Percentiles rank a stretch among this genome's conserved stretches.
These are phyloP conservation scores for Pichia kluyveri DNA, from an alignment of 805 yeast genomes.

Conservation along the genomic window DNA sequence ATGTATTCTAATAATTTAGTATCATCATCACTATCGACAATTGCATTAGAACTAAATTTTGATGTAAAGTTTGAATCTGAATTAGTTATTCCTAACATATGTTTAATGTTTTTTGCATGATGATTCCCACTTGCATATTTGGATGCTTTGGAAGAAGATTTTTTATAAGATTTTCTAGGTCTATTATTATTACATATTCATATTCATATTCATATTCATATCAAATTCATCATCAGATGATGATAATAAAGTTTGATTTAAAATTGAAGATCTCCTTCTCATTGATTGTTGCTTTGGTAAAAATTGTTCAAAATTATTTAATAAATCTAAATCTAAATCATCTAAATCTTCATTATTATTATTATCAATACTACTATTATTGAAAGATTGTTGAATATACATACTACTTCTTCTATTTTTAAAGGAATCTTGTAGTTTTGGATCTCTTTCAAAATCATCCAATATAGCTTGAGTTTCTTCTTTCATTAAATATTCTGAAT, in stretches of 20 bases:
- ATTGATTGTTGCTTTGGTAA: constrained; percentile 13
- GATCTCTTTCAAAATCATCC: constrained; percentile 27
- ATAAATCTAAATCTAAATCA: constrained; percentile 20
- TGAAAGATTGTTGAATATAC: constrained; percentile 3
- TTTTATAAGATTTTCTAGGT: constrained; percentile 3
- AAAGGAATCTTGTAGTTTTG: constrained; percentile 1
- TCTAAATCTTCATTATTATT: constrained; percentile 25
- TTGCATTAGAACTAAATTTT: constrained; percentile 9
- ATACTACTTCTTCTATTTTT: constrained; percentile 12
- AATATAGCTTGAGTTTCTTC: constrained; percentile 36
- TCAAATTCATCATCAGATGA: constrained; percentile 18
- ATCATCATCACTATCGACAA: constrained; percentile 32
- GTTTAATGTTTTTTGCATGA: constrained; percentile 21
- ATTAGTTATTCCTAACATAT: constrained; percentile 11
- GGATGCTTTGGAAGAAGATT: not conserved
- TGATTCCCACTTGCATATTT: constrained; percentile 20
- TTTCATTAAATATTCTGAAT: constrained; percentile 27
- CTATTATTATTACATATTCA: not conserved
- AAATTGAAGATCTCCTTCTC: constrained; percentile 39
- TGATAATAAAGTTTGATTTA: constrained; percentile 20
- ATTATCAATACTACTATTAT: constrained; percentile 31
- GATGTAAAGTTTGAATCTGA: constrained; percentile 10
- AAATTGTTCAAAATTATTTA: constrained; percentile 13
- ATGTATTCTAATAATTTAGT: constrained; percentile 69
- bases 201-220: not conserved